A percentile compares a stretch with the other conserved stretches of the same genome.
Conservation (phyloP, 2,329 filamentous ascomycete genomes). For the Aureobasidium mangrovei region DNA sequence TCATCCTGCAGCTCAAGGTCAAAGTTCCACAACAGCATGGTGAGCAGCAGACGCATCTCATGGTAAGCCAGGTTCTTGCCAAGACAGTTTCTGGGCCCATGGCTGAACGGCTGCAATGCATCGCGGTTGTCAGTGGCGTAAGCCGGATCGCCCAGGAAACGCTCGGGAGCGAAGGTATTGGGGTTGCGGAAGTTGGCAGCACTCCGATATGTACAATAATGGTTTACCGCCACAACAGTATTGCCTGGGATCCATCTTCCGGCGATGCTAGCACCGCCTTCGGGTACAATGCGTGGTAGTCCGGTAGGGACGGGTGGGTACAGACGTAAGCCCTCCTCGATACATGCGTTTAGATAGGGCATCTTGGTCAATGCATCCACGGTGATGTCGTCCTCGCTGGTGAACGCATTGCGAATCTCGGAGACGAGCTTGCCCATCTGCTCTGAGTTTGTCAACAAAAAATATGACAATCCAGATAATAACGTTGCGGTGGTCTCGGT, state of each 20-base stretch:
- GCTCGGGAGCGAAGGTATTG: slow-evolving; percentile 24
- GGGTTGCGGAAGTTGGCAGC: slow-evolving; percentile 17
- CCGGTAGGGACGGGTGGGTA: slow-evolving; percentile 33
- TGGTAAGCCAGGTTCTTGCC: slow-evolving; percentile 29
- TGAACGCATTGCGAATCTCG: slow-evolving; percentile 29
- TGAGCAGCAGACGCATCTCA: slow-evolving; percentile 31
- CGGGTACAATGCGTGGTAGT: slow-evolving; percentile 21
- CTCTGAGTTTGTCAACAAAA: slow-evolving; percentile 33
- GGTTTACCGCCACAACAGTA: not conserved
- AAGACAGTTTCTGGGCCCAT: slow-evolving; percentile 25
- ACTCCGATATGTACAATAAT: slow-evolving; percentile 15
- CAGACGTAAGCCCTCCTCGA: slow-evolving; percentile 36
- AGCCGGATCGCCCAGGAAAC: slow-evolving; percentile 23
- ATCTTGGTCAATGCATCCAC: slow-evolving; percentile 26
- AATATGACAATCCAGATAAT: slow-evolving; percentile 30
- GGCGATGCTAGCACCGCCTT: slow-evolving; percentile 21
- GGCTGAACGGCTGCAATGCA: slow-evolving; percentile 24
- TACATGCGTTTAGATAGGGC: slow-evolving; percentile 35
- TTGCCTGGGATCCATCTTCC: slow-evolving; percentile 21
- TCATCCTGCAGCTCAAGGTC: slow-evolving; percentile 26
- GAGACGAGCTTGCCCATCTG: slow-evolving; percentile 26
- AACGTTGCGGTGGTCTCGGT: slow-evolving; percentile 33
- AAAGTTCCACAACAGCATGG: slow-evolving; percentile 30
- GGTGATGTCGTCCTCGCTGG: slow-evolving; percentile 26
- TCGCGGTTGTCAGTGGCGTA: slow-evolving; percentile 24